Percentiles rank a stretch among this genome's conserved stretches.
Conservation (phyloP, 345 rosid species). For the Lumnitzera racemosa region DNA sequence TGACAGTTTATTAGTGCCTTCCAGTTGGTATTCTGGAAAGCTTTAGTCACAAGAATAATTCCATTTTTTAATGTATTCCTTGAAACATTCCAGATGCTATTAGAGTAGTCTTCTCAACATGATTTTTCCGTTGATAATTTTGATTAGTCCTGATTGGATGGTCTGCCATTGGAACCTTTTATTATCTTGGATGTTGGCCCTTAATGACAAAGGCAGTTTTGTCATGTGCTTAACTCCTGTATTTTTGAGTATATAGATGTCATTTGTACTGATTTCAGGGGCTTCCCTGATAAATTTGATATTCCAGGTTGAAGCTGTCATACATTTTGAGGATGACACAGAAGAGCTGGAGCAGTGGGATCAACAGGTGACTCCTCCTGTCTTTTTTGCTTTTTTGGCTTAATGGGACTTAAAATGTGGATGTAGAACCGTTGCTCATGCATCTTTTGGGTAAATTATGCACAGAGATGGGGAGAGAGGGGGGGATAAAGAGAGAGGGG, state of each 20-base stretch:
- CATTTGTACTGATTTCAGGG: background rate
- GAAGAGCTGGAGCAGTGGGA: constrained; percentile 97
- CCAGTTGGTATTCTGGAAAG: no score
- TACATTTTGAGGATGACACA: constrained; percentile 93
- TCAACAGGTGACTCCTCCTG: constrained; percentile 56
- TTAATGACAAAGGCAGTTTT: background rate
- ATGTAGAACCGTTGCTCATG: background rate
- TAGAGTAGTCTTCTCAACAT: no score
- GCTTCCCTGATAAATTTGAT: background rate
- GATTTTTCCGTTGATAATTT: no score
- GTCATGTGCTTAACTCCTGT: background rate
- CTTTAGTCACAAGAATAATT: no score
- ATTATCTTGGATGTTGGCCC: no score
- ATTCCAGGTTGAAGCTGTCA: constrained; percentile 87
- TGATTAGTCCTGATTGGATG: no score
- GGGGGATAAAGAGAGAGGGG: no score
- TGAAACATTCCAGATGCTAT: no score
- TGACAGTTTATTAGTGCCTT: no score
- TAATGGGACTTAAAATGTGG: background rate
- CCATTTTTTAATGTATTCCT: no score
- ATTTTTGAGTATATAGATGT: background rate
- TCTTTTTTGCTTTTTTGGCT: constrained; percentile 7
- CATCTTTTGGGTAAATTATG: background rate
- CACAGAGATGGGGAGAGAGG: no score
- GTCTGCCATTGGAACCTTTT: no score